phyloP scores from a whole-genome alignment of 306 rosid species.

The Corylus heterophylla region DNA sequence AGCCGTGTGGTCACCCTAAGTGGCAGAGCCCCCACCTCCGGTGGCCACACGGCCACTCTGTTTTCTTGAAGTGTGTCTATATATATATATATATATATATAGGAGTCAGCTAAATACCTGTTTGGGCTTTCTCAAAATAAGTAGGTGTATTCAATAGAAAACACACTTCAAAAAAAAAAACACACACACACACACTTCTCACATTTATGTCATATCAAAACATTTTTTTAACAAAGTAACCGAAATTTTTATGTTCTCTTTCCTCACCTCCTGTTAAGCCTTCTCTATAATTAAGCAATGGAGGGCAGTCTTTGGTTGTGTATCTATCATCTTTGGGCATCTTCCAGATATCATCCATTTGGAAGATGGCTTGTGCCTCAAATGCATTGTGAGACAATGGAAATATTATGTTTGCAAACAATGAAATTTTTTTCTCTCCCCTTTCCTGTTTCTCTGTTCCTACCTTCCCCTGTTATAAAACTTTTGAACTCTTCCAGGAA shows the following conservation, averaged over 20 bases:
- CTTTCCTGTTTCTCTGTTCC: not conserved
- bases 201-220: too few species aligned
- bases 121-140: too few species aligned
- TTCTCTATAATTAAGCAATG: not conserved
- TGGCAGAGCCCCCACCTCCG: too few species aligned
- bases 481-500: not conserved
- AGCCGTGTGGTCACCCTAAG: too few species aligned
- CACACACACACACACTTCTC: too few species aligned
- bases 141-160: too few species aligned
- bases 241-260: not conserved
- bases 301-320: not conserved
- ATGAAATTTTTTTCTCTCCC: not conserved
- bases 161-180: too few species aligned
- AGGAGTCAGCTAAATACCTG: too few species aligned
- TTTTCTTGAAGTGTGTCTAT: too few species aligned
- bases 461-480: not conserved
- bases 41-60: too few species aligned
- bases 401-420: not conserved
- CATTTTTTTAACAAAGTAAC: too few species aligned
- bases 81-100: too few species aligned
- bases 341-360: not conserved
- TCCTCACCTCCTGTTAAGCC: not conserved
- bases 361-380: not conserved
- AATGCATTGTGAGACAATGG: not conserved
- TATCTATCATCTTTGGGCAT: not conserved